Evolutionary conservation across 805 yeast genomes (phyloP).

Genomic region (Pichia kluyveri): DNA sequence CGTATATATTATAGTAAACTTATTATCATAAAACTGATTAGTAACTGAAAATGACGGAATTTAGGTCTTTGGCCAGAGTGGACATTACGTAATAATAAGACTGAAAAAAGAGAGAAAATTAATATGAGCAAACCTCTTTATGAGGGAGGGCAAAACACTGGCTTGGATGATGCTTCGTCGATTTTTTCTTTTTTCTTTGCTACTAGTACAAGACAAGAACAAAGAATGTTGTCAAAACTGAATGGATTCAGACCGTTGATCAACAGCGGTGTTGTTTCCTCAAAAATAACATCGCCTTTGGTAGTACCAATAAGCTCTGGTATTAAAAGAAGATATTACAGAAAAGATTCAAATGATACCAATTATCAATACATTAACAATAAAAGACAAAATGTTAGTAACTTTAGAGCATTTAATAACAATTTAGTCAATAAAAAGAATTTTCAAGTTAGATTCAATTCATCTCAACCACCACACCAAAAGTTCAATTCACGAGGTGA

Average conservation of each 20-base stretch:
- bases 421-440: not conserved
- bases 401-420: not conserved
- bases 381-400: not conserved
- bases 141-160: no score
- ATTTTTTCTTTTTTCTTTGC: no score
- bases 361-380: not conserved
- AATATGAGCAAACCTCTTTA: no score
- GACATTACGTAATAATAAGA: no score
- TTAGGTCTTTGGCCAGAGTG: no score
- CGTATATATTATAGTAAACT: no score
- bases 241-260: not conserved
- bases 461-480: constrained; percentile 5
- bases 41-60: no score
- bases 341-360: not conserved
- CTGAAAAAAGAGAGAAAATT: no score
- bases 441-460: constrained; percentile 6
- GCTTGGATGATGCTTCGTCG: no score
- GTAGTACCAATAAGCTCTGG: not conserved
- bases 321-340: not conserved
- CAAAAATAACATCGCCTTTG: not conserved
- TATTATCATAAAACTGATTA: no score
- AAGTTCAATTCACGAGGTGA: constrained; percentile 21
- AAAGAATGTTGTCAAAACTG: not conserved
- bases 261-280: not conserved
- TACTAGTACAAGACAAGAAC: not conserved